Percentiles rank a stretch among this genome's conserved stretches.
Evolutionary conservation across 2,329 filamentous ascomycete genomes (phyloP).

Genomic region (Epicoccum nigrum): DNA sequence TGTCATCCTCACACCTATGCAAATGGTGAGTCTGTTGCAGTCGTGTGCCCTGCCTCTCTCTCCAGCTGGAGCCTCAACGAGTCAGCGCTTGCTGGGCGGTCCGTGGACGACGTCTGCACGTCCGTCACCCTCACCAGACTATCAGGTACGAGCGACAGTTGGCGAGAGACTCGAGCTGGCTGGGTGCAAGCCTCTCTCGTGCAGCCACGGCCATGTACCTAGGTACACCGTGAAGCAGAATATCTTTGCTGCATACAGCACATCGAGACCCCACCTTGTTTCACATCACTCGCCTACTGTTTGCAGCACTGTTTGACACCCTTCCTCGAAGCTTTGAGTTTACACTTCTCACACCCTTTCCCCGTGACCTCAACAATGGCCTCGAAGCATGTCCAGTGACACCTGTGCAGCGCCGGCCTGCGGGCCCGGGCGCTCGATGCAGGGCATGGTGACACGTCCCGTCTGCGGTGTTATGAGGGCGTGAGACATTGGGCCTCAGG

Average conservation of each 20-base stretch:
- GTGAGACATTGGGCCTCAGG: conserved; percentile 4
- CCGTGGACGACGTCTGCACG: conserved; percentile 6
- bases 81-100: conserved; percentile 6
- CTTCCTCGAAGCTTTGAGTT: neutral
- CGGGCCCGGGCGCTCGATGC: conserved; percentile 3
- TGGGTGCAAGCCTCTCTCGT: neutral
- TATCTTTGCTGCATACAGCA: neutral
- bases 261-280: conserved; percentile 18
- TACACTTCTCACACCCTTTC: neutral
- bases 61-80: neutral
- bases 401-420: neutral
- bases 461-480: conserved; percentile 12
- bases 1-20: too few species aligned
- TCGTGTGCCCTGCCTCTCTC: neutral
- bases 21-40: too few species aligned
- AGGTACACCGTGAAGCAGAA: neutral
- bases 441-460: conserved; percentile 14
- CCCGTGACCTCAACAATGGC: neutral
- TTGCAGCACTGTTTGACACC: conserved; percentile 22
- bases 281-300: conserved; percentile 21
- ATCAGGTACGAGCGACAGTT: neutral
- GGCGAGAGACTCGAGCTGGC: neutral
- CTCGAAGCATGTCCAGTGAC: neutral
- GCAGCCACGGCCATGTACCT: neutral
- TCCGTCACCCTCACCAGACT: conserved; percentile 4